Evolutionary conservation across 208 protist species (phyloP).

Genomic region (Wallacemonas sp.): DNA sequence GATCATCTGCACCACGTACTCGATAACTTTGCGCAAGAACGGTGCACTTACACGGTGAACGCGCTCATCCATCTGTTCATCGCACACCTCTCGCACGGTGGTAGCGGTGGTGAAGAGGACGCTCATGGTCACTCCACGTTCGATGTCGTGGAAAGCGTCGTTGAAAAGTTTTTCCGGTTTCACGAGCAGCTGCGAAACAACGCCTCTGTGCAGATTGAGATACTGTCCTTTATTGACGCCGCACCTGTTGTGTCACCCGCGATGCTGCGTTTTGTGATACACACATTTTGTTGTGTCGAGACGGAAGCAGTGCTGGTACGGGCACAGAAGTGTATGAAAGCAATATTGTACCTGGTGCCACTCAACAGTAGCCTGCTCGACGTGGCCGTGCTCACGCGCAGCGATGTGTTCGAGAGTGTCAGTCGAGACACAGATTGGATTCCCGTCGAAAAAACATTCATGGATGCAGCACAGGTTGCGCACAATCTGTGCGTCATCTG

Average conservation of each 20-base stretch:
- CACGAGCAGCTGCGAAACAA: background rate
- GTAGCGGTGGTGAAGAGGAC: background rate
- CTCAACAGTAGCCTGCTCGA: background rate
- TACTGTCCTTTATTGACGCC: background rate
- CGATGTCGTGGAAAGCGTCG: background rate
- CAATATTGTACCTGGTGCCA: background rate
- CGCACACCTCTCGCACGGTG: background rate
- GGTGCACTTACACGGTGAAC: constrained; percentile 3
- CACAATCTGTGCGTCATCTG: background rate
- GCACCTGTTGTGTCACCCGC: background rate
- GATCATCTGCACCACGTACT: background rate
- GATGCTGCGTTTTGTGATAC: background rate
- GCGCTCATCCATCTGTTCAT: background rate
- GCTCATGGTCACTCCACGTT: background rate
- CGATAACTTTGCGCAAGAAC: background rate
- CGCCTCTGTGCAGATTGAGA: background rate
- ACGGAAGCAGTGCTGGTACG: background rate
- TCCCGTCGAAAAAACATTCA: background rate
- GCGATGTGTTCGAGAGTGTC: background rate
- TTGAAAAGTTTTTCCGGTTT: background rate
- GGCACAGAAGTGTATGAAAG: background rate
- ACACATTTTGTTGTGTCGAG: background rate
- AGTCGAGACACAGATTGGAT: background rate
- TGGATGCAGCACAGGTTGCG: background rate
- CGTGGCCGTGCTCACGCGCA: background rate